Percentiles rank a stretch among this genome's conserved stretches.
These are phyloP conservation scores for Galerina sulciceps DNA, from an alignment of 768 basidiomycete genomes.

Conservation along the genomic window DNA sequence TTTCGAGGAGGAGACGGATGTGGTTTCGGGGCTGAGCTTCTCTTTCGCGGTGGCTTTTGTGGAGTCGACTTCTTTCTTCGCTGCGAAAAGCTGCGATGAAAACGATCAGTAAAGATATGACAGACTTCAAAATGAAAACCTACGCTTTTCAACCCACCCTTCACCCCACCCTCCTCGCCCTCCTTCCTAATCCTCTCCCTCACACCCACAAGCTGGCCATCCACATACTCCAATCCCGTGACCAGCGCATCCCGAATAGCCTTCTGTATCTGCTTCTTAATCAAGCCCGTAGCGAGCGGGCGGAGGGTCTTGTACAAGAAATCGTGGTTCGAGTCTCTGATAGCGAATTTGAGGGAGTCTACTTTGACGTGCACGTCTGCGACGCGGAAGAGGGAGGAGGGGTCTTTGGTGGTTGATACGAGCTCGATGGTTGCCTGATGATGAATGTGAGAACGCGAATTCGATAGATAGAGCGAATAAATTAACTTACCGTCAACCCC, in stretches of 20 bases:
- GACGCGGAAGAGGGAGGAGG: constrained; percentile 73
- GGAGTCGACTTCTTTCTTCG: constrained; percentile 49
- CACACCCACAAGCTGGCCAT: constrained; percentile 88
- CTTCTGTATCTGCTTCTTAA: constrained; percentile 73
- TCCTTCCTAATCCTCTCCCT: constrained; percentile 77
- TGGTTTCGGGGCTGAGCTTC: too few species aligned
- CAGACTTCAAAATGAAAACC: constrained; percentile 22
- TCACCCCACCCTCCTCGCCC: constrained; percentile 29
- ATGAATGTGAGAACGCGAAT: background rate
- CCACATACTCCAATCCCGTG: constrained; percentile 85
- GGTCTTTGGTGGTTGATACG: constrained; percentile 60
- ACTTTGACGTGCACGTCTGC: constrained; percentile 78
- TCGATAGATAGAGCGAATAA: background rate
- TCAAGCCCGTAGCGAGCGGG: constrained; percentile 77
- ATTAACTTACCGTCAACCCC: constrained; percentile 66
- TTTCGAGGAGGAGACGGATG: background rate
- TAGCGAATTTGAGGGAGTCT: constrained; percentile 85
- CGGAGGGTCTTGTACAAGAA: constrained; percentile 84
- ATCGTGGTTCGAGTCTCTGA: constrained; percentile 92
- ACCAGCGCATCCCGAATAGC: constrained; percentile 67
- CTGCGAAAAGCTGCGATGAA: constrained; percentile 29
- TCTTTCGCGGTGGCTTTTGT: constrained; percentile 4
- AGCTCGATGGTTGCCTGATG: constrained; percentile 61
- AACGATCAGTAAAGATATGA: background rate
- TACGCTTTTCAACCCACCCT: constrained; percentile 57